Conservation (phyloP, 441 rosid genomes). For the Dalechampia spathulata region DNA sequence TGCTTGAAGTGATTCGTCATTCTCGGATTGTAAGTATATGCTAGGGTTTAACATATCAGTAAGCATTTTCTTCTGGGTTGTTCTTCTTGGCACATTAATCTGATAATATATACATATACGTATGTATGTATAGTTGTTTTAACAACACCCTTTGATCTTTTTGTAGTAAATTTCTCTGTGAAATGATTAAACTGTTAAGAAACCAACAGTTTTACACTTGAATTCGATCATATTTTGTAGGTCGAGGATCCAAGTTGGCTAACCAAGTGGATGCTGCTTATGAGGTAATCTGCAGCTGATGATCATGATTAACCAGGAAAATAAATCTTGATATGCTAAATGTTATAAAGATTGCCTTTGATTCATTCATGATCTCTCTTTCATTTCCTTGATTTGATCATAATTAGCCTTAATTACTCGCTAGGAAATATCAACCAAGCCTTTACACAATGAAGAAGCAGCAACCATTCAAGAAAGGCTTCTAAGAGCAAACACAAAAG, state of each 20-base stretch:
- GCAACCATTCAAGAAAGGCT: slow-evolving; percentile 56
- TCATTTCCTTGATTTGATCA: neutral
- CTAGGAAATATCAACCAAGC: slow-evolving; percentile 14
- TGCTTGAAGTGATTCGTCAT: too few relatives aligned
- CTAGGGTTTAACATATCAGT: too few relatives aligned
- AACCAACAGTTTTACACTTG: neutral
- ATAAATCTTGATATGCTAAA: too few relatives aligned
- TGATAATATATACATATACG: too few relatives aligned
- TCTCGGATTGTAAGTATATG: too few relatives aligned
- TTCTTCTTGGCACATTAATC: too few relatives aligned
- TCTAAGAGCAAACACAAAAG: slow-evolving; percentile 45
- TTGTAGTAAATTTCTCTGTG: too few relatives aligned
- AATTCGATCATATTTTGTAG: slow-evolving; percentile 25
- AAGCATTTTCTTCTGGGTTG: too few relatives aligned
- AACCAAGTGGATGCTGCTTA: slow-evolving; percentile 19
- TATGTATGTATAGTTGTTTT: too few relatives aligned
- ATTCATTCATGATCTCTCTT: neutral
- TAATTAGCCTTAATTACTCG: neutral
- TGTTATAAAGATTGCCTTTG: too few relatives aligned
- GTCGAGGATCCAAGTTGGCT: slow-evolving; percentile 33
- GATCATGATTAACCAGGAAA: neutral
- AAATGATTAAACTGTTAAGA: neutral
- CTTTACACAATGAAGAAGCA: slow-evolving; percentile 10
- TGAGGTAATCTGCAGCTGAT: slow-evolving; percentile 29
- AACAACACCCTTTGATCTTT: neutral